Evolutionary conservation across 139 green algal species (phyloP).

Genomic region (Picochlorum sp.): DNA sequence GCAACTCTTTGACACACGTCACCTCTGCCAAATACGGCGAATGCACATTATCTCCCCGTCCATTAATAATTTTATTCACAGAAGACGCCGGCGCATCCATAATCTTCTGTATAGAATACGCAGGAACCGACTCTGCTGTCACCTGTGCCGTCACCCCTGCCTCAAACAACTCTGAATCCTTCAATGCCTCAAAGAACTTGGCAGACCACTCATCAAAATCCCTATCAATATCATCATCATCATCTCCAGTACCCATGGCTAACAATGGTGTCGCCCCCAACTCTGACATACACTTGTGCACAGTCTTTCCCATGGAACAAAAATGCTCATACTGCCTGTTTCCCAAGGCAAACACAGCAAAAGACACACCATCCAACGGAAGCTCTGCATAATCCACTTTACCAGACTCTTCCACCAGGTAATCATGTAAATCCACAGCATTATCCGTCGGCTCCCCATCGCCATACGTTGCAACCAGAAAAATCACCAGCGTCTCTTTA

Average conservation of each 20-base stretch:
- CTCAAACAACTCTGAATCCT: slow-evolving; percentile 36
- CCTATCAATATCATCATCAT: slow-evolving; percentile 87
- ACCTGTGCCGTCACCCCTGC: background rate
- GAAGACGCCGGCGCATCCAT: background rate
- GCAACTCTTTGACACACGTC: slow-evolving; percentile 64
- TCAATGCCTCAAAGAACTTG: slow-evolving; percentile 53
- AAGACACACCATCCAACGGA: slow-evolving; percentile 46
- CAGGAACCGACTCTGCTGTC: slow-evolving; percentile 17
- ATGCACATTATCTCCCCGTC: slow-evolving; percentile 10
- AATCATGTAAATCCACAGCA: slow-evolving; percentile 74
- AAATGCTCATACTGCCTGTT: slow-evolving; percentile 99
- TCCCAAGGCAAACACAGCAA: slow-evolving; percentile 88
- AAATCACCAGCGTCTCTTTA: slow-evolving; percentile 66
- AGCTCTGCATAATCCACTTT: slow-evolving; percentile 31
- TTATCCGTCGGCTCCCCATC: slow-evolving; percentile 95
- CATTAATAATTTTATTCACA: slow-evolving; percentile 14
- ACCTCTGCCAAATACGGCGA: slow-evolving; percentile 50
- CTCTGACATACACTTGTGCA: slow-evolving; percentile 56
- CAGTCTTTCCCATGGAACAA: slow-evolving; percentile 70
- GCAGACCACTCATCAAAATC: slow-evolving; percentile 87
- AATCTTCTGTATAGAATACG: slow-evolving; percentile 44
- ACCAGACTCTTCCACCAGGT: slow-evolving; percentile 43
- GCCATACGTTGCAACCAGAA: slow-evolving; percentile 91
- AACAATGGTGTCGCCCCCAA: slow-evolving; percentile 62
- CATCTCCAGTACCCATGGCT: slow-evolving; percentile 73